Percentiles rank a stretch among this genome's conserved stretches.
Conservation (phyloP, 495 filamentous ascomycete species). For the Bacidia rubella region DNA sequence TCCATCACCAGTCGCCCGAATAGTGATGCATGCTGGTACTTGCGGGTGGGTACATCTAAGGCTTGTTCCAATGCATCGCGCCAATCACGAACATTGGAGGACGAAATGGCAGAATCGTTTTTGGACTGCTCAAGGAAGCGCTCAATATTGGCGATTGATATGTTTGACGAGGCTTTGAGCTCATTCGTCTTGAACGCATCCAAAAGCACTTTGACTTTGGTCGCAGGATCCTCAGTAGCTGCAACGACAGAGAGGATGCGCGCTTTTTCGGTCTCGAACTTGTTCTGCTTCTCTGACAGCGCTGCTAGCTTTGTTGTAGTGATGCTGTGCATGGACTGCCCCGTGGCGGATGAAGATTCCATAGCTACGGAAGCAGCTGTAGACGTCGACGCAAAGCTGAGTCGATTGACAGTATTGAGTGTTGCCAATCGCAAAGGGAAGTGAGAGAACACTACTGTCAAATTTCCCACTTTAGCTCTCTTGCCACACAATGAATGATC, state of each 20-base stretch:
- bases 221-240: not conserved
- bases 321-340: conserved; percentile 9
- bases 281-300: not conserved
- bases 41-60: conserved; percentile 34
- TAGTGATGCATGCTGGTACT: conserved; percentile 38
- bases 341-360: conserved; percentile 5
- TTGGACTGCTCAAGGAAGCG: conserved; percentile 29
- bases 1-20: conserved; percentile 45
- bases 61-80: conserved; percentile 29
- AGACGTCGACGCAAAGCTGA: too few relatives aligned
- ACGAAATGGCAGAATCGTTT: conserved; percentile 29
- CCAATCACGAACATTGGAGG: conserved; percentile 25
- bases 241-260: not conserved
- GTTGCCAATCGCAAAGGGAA: too few relatives aligned
- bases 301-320: conserved; percentile 7
- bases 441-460: too few relatives aligned
- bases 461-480: too few relatives aligned
- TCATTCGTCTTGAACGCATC: conserved; percentile 4
- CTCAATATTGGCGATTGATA: conserved; percentile 21
- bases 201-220: conserved; percentile 5
- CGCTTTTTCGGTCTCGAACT: conserved; percentile 5
- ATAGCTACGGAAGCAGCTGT: too few relatives aligned
- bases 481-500: too few relatives aligned
- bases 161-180: not conserved
- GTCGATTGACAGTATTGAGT: too few relatives aligned